Base-by-base conservation (phyloP, 139 green algal species). In the Chlamydomonas sphaeroides region DNA sequence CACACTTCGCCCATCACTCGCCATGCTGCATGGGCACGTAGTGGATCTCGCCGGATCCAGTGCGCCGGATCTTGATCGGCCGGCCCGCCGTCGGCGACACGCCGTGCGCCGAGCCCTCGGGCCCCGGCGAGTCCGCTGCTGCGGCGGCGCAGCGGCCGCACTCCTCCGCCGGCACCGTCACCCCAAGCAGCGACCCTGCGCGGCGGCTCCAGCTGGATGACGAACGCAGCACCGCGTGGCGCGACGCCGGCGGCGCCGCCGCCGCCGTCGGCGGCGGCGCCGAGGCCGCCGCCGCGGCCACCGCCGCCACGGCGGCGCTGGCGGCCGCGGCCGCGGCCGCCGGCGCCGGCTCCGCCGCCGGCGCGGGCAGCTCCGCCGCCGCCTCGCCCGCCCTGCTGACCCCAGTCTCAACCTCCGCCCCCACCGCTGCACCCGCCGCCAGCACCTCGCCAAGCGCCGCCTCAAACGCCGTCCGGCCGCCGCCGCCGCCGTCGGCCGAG, bases 31-130 rank as follows among this genome's bases (percentile, higher is more conserved):
- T 1, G 1, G 21, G 53, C 18, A 80, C n/a, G 30, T 80, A 80
- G 39, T 80, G 59, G 20, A 80, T 61, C 74, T 80, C 74, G 20
- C 14, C 3, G n/a, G 74, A 80, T 45, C 59, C 74, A 18, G 74
- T 70, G 5, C 74, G 74, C 20, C 74, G 74, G 41, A 80, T 80
- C 74, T 70, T 80, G 61, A 70, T 18, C 17, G 74, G 30, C 42
- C 39, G 36, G 17, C 14, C 11, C 6, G 21, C 18, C 23, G 30
- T 15, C 61, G n/a, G n/a, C n/a, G n/a, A n/a, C n/a, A n/a, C n/a
- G n/a, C n/a, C 28, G 3, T 1, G 15, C 56, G 56, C 69, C 10
- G 48, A 21, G 15, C 3, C 45, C 5, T 17, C 21, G 49, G 49
- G 49, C 49, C 18, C 21, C 49, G 49, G 49, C 49, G 49, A 26